Percentiles rank a stretch among this genome's conserved stretches.
These are phyloP conservation scores for Penicillium sp. DNA, from an alignment of 2,329 filamentous ascomycete genomes.

Conservation along the genomic window DNA sequence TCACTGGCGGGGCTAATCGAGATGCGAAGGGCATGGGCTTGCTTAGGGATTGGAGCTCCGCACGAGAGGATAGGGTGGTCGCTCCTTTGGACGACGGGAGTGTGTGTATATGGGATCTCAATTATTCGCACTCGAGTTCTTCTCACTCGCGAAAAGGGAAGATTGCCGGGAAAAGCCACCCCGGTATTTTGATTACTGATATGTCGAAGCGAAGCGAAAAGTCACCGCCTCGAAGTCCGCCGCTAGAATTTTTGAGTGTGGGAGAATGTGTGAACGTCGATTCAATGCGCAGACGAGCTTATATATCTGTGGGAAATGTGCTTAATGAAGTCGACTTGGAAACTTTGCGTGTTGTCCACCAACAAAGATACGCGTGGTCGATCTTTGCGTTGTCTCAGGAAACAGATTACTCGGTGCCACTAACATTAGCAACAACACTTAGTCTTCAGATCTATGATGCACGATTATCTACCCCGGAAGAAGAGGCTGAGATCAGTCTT, in stretches of 20 bases:
- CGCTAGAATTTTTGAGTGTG: slow-evolving; percentile 45
- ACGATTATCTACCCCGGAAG: slow-evolving; percentile 42
- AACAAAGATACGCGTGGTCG: slow-evolving; percentile 71
- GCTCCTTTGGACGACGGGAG: slow-evolving; percentile 82
- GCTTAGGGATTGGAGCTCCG: slow-evolving; percentile 53
- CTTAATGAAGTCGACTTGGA: slow-evolving; percentile 79
- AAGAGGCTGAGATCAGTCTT: slow-evolving; percentile 31
- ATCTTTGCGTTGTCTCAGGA: slow-evolving; percentile 76
- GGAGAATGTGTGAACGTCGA: slow-evolving; percentile 83
- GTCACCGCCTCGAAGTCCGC: slow-evolving; percentile 22
- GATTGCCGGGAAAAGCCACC: slow-evolving; percentile 61
- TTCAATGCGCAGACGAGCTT: slow-evolving; percentile 62
- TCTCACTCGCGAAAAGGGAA: slow-evolving; percentile 45
- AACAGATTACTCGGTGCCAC: slow-evolving; percentile 60
- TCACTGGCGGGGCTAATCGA: slow-evolving; percentile 26
- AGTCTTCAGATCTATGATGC: slow-evolving; percentile 81
- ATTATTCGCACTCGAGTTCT: slow-evolving; percentile 31
- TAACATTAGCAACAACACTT: slow-evolving; percentile 79
- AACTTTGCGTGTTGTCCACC: slow-evolving; percentile 65
- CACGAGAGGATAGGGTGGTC: slow-evolving; percentile 59
- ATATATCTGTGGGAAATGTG: slow-evolving; percentile 72
- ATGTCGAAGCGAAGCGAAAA: slow-evolving; percentile 58
- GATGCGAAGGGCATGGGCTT: slow-evolving; percentile 73
- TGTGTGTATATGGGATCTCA: slow-evolving; percentile 80
- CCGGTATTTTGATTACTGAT: slow-evolving; percentile 65